Conservation (phyloP, 169 alveolate species). For the Plasmodium sp. region DNA sequence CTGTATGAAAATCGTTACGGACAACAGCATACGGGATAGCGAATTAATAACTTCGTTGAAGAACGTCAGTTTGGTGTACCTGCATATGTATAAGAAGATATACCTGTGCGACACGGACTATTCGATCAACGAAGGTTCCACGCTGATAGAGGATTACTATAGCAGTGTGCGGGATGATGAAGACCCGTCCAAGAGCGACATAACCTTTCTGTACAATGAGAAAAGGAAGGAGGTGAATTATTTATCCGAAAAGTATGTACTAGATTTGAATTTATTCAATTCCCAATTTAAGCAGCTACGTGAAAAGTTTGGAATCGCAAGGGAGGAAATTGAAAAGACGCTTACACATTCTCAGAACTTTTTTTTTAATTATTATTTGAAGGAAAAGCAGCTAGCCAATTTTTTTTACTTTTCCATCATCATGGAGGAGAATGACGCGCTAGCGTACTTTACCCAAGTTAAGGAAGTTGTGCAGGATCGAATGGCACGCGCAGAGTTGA, state of each 20-base stretch:
- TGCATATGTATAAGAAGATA: conserved; percentile 14
- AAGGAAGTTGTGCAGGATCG: conserved; percentile 4
- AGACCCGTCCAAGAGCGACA: conserved; percentile 15
- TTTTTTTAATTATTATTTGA: conserved; percentile 70
- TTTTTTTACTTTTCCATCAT: conserved; percentile 42
- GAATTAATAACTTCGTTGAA: conserved; percentile 34
- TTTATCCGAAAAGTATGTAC: conserved; percentile 37
- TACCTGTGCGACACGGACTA: conserved; percentile 28
- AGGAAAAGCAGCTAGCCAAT: conserved; percentile 52
- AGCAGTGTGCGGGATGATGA: not conserved
- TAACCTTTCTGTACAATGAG: conserved; percentile 40
- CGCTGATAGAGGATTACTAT: conserved; percentile 54
- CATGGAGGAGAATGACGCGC: conserved; percentile 15
- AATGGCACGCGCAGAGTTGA: conserved; percentile 16
- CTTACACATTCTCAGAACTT: conserved; percentile 10
- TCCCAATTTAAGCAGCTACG: conserved; percentile 20
- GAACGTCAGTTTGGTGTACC: conserved; percentile 33
- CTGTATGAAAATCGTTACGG: conserved; percentile 39
- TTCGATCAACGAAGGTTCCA: conserved; percentile 18
- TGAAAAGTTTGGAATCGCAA: conserved; percentile 47
- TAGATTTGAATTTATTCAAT: conserved; percentile 12
- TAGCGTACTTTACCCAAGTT: conserved; percentile 28
- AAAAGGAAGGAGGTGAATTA: conserved; percentile 48
- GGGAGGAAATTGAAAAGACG: conserved; percentile 41
- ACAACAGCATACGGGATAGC: conserved; percentile 4